phyloP scores from a whole-genome alignment of 495 filamentous ascomycete genomes.

The Viridothelium virens region DNA sequence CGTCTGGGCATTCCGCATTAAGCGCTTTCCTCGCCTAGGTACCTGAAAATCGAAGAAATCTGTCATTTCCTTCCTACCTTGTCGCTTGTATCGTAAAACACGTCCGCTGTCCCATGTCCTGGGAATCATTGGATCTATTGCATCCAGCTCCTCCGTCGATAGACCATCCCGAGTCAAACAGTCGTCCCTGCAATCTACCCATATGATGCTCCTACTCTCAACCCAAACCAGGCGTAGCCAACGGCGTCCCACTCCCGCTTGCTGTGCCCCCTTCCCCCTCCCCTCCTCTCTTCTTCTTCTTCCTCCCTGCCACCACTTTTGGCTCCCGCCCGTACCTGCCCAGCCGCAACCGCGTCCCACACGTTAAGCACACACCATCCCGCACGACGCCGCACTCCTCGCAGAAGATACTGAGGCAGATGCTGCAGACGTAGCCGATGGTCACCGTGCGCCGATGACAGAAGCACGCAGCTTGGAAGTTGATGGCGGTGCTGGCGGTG shows the following conservation, averaged over 20 bases:
- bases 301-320: slow-evolving; percentile 60
- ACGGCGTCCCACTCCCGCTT: slow-evolving; percentile 28
- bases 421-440: slow-evolving; percentile 88
- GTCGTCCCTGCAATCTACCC: background rate
- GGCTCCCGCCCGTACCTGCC: slow-evolving; percentile 68
- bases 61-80: too few species aligned
- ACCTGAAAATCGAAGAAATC: too few species aligned
- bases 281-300: slow-evolving; percentile 67
- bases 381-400: slow-evolving; percentile 17
- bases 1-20: background rate
- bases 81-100: too few species aligned
- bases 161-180: background rate
- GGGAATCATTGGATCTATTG: too few species aligned
- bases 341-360: slow-evolving; percentile 71
- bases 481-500: slow-evolving; percentile 65
- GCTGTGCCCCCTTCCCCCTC: slow-evolving; percentile 35
- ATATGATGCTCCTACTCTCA: background rate
- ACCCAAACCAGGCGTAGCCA: background rate
- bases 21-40: background rate
- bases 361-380: slow-evolving; percentile 65
- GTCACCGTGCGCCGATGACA: slow-evolving; percentile 89
- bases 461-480: slow-evolving; percentile 95
- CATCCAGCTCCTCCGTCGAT: too few species aligned
- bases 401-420: slow-evolving; percentile 70
- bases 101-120: too few species aligned